Evolutionary conservation across 148 eudicot species (phyloP), one percentile per base, ranked within the genome.

Genomic region (Rheum nobile): DNA sequence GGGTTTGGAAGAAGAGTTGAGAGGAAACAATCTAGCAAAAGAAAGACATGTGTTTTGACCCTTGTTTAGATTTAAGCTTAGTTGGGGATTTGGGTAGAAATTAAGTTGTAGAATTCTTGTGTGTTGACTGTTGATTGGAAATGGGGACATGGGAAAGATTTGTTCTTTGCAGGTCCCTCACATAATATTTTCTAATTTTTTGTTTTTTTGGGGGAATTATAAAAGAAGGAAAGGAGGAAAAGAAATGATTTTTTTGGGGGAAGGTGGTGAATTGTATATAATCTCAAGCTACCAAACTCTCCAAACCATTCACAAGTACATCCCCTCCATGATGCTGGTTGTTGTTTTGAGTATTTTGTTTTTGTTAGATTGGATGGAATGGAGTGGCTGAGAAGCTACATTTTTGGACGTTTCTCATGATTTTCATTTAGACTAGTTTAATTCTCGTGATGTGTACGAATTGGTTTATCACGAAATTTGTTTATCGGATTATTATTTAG

Each of bases 121-220:
- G 70, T 65, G 39, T 16, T 32, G 17, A 65, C 32, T 65, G 70
- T 8, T 65, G 39, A 65, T 14, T 65, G 70, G 41, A 31, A 65
- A 65, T 65, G 70, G 38, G 11, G 70, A 65, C 70, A 65, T 65
- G 41, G 22, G 70, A 65, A 34, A 65, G 70, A 65, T 65, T 16
- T 65, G 41, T 65, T 65, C 70, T 17, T 65, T 65, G 41, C 0
- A 65, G 70, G 41, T 6, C 41, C 70, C 70, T 1, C 2, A 6
- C 22, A 4, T 16, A 6, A 29, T 16, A 4, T 16, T 6, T 31
- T 24, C 5, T 17, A 32, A 22, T 32, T 65, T 63, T 32, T 63
- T 31, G 1, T 63, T 32, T 5, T 61, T 29, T 29, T 28, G 3
- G 1, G 32, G 70, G 41, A 17, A 65, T 65, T 65, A 34, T 13